Percentiles rank a stretch among this genome's conserved stretches.
These are phyloP conservation scores for Yamagishiella unicocca DNA, from an alignment of 139 green algal genomes.

Conservation along the genomic window DNA sequence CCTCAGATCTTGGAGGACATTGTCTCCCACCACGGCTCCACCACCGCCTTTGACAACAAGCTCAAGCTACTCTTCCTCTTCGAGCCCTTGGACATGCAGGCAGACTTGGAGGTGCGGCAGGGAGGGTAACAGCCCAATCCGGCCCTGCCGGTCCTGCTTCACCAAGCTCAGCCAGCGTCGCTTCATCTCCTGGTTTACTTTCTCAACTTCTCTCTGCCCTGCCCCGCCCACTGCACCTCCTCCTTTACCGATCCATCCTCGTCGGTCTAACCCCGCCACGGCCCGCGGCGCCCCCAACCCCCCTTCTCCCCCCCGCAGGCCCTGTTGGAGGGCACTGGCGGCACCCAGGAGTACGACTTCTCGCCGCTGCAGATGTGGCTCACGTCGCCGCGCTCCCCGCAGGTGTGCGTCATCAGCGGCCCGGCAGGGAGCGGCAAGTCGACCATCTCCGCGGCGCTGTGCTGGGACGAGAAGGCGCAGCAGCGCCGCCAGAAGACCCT, in stretches of 20 bases:
- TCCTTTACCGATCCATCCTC: neutral
- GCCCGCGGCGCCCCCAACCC: too few relatives aligned
- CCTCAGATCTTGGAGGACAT: conserved; percentile 38
- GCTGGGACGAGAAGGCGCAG: conserved; percentile 40
- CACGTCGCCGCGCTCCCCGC: conserved; percentile 32
- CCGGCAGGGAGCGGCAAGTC: conserved; percentile 36
- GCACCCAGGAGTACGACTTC: conserved; percentile 46
- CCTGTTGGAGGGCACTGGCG: conserved; percentile 35
- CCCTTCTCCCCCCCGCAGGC: neutral
- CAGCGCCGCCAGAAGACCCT: conserved; percentile 20
- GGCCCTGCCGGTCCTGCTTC: too few relatives aligned
- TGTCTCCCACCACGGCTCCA: conserved; percentile 24
- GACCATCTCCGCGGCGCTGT: conserved; percentile 36
- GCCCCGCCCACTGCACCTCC: neutral
- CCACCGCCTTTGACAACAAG: conserved; percentile 46
- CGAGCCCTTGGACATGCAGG: conserved; percentile 45
- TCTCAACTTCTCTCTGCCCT: too few relatives aligned
- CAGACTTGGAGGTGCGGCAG: conserved; percentile 20
- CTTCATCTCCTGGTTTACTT: too few relatives aligned
- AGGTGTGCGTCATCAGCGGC: conserved; percentile 45
- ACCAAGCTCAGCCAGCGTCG: neutral
- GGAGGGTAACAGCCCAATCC: neutral
- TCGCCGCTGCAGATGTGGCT: conserved; percentile 46
- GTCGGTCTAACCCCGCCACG: too few relatives aligned
- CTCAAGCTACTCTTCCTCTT: conserved; percentile 46